Evolutionary conservation across 441 rosid species (phyloP).

Genomic region (Pelargonium citronellum): DNA sequence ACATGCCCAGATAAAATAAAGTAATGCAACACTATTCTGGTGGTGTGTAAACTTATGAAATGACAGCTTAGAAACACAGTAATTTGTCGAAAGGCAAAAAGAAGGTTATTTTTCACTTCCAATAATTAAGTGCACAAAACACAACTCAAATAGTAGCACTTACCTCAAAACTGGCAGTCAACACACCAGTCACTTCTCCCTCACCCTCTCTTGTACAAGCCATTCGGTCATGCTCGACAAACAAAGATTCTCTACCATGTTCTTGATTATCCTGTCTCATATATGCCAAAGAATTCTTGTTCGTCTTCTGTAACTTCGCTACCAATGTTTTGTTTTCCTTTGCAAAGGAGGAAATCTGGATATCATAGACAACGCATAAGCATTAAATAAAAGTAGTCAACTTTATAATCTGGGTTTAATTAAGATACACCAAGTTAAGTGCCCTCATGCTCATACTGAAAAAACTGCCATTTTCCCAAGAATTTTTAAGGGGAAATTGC

Average conservation of each 20-base stretch:
- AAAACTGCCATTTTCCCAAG: background rate
- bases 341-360: conserved; percentile 58
- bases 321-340: conserved; percentile 52
- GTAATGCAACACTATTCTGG: too few species aligned
- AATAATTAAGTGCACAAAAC: too few species aligned
- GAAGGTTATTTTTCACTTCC: too few species aligned
- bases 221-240: conserved; percentile 24
- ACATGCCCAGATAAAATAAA: too few species aligned
- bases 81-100: too few species aligned
- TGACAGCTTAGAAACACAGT: too few species aligned
- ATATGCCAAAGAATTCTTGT: conserved; percentile 26
- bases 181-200: conserved; percentile 26
- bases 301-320: conserved; percentile 45
- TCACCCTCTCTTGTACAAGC: conserved; percentile 20
- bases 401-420: background rate
- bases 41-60: too few species aligned
- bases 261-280: conserved; percentile 17
- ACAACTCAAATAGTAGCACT: background rate
- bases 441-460: background rate
- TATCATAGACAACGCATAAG: conserved; percentile 1
- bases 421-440: background rate
- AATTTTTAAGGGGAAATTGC: too few species aligned
- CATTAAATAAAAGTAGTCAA: background rate
- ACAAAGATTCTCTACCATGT: conserved; percentile 17
- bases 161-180: conserved; percentile 33